Evolutionary conservation across 306 rosid genomes (phyloP).

Genomic region (Dicorynia guianensis): DNA sequence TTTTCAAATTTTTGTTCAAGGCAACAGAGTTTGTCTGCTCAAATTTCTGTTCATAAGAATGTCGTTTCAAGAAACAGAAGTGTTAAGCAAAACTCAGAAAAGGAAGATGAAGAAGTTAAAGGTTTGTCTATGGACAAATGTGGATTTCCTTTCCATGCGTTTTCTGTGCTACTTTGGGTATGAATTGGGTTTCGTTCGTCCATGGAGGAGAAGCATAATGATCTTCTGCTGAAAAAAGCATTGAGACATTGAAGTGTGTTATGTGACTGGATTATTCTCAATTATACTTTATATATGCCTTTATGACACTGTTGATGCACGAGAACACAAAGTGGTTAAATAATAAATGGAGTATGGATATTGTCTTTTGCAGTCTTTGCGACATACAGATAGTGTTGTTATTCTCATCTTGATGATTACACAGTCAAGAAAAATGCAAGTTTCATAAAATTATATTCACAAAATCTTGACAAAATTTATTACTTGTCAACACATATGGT

Average conservation of each 20-base stretch:
- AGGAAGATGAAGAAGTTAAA: constrained; percentile 71
- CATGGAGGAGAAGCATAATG: constrained; percentile 71
- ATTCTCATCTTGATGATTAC: constrained; percentile 27
- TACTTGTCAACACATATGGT: too few species aligned
- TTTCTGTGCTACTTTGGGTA: constrained; percentile 23
- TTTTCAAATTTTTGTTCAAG: neutral
- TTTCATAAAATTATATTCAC: too few species aligned
- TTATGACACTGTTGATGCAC: neutral
- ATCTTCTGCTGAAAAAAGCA: constrained; percentile 60
- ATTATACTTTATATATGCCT: neutral
- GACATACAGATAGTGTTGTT: constrained; percentile 74
- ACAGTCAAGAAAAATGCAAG: too few species aligned
- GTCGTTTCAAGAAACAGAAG: constrained; percentile 51
- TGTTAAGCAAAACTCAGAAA: constrained; percentile 76
- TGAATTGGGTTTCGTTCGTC: constrained; percentile 35
- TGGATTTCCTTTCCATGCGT: constrained; percentile 32
- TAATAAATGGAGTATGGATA: constrained; percentile 60
- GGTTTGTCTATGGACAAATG: too few species aligned
- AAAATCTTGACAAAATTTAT: too few species aligned
- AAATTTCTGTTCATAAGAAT: constrained; percentile 46
- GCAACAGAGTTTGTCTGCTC: constrained; percentile 14
- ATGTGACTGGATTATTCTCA: constrained; percentile 15
- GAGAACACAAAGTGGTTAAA: constrained; percentile 17
- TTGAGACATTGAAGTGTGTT: constrained; percentile 73
- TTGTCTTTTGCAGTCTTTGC: constrained; percentile 77